Conservation (phyloP, 306 rosid species). For the Trifolium repens region DNA sequence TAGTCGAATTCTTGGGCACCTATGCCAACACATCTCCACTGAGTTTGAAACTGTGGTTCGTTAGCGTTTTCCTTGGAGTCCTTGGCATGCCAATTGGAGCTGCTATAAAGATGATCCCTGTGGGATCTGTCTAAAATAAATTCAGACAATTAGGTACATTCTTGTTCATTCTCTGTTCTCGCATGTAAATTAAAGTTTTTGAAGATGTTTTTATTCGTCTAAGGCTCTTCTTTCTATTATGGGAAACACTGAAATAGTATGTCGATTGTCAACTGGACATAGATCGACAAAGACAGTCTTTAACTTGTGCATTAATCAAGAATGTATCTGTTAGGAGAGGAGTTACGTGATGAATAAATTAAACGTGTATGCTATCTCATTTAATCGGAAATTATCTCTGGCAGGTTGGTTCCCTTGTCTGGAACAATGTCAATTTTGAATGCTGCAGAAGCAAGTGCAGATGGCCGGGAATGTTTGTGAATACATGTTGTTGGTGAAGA, state of each 20-base stretch:
- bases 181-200: slow-evolving; percentile 7
- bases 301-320: not conserved
- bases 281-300: slow-evolving; percentile 16
- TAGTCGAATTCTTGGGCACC: slow-evolving; percentile 77
- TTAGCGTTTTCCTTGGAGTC: slow-evolving; percentile 68
- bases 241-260: not conserved
- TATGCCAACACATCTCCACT: slow-evolving; percentile 89
- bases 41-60: slow-evolving; percentile 71
- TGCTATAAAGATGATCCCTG: slow-evolving; percentile 79
- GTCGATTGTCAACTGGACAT: not conserved
- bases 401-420: slow-evolving; percentile 23
- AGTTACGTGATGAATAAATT: not conserved
- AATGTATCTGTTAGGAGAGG: slow-evolving; percentile 1
- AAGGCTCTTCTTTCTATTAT: not conserved
- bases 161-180: slow-evolving; percentile 29
- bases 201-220: not conserved
- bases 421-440: slow-evolving; percentile 33
- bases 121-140: slow-evolving; percentile 52
- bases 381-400: slow-evolving; percentile 26
- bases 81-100: slow-evolving; percentile 96
- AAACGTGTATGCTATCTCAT: not conserved
- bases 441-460: slow-evolving; percentile 6
- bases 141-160: slow-evolving; percentile 44
- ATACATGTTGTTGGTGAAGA: slow-evolving; percentile 18
- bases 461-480: slow-evolving; percentile 29